Conservation (phyloP, 768 basidiomycete genomes). For the Lentinula detonsa region DNA sequence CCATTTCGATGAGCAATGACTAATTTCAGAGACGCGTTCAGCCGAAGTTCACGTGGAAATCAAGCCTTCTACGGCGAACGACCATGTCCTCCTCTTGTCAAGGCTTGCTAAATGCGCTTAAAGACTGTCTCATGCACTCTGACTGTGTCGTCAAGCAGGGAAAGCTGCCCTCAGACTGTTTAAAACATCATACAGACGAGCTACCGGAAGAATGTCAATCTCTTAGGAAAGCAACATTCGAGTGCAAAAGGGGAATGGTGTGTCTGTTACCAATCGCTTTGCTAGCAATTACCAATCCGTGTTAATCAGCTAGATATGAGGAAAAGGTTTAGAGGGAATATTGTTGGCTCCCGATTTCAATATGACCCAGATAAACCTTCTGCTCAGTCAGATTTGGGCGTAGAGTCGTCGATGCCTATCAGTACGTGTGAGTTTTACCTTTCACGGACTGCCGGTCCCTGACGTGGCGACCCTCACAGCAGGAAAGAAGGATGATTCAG, state of each 20-base stretch:
- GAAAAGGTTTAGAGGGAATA: conserved; percentile 75
- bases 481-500: not conserved
- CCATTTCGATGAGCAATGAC: conserved; percentile 11
- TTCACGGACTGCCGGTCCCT: not conserved
- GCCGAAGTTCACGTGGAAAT: not conserved
- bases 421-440: not conserved
- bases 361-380: conserved; percentile 18
- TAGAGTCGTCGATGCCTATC: not conserved
- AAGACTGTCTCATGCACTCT: conserved; percentile 76
- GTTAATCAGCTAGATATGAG: conserved; percentile 70
- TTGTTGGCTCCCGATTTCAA: conserved; percentile 47
- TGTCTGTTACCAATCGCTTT: conserved; percentile 17
- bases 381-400: not conserved
- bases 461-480: not conserved
- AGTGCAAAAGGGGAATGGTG: conserved; percentile 90
- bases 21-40: not conserved
- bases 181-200: conserved; percentile 66
- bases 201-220: conserved; percentile 78
- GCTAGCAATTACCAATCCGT: not conserved
- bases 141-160: conserved; percentile 84
- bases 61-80: not conserved
- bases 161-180: conserved; percentile 78
- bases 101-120: conserved; percentile 69
- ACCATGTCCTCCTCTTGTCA: conserved; percentile 79
- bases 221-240: conserved; percentile 76